These are phyloP conservation scores for Hysterium pulicare DNA, from an alignment of 2,329 filamentous ascomycete genomes.

Conservation along the genomic window DNA sequence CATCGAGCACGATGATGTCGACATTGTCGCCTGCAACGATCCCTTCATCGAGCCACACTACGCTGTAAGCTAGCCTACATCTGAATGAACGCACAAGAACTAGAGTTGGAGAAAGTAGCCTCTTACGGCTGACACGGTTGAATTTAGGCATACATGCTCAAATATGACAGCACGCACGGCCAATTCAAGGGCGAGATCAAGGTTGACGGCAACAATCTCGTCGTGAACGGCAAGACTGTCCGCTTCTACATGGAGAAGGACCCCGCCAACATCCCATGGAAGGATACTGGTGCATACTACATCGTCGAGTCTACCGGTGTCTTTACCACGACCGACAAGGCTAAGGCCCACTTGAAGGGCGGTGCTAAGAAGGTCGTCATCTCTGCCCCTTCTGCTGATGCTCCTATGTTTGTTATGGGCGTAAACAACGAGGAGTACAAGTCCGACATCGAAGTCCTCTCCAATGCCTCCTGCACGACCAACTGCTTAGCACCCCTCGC, in stretches of 20 bases:
- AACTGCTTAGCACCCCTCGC: slow-evolving; percentile 99
- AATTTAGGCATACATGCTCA: slow-evolving; percentile 92
- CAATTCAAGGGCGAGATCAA: slow-evolving; percentile 89
- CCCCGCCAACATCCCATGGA: slow-evolving; percentile 87
- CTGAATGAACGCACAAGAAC: neutral
- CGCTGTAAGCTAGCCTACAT: slow-evolving; percentile 67
- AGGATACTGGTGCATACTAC: slow-evolving; percentile 82
- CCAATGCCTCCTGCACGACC: slow-evolving; percentile 99
- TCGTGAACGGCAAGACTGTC: slow-evolving; percentile 92
- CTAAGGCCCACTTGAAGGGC: slow-evolving; percentile 87
- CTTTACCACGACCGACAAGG: slow-evolving; percentile 98
- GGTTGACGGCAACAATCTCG: slow-evolving; percentile 67
- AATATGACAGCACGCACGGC: slow-evolving; percentile 98
- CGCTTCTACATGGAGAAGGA: slow-evolving; percentile 93
- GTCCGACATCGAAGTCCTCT: slow-evolving; percentile 86
- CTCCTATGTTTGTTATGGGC: slow-evolving; percentile 99
- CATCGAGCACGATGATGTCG: slow-evolving; percentile 81
- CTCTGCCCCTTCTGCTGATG: slow-evolving; percentile 88
- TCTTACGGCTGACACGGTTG: slow-evolving; percentile 25
- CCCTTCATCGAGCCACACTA: slow-evolving; percentile 98
- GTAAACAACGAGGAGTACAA: slow-evolving; percentile 97
- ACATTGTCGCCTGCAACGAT: slow-evolving; percentile 97
- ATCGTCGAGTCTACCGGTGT: slow-evolving; percentile 97
- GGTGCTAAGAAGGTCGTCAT: slow-evolving; percentile 92
- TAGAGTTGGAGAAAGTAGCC: neutral